Evolutionary conservation across 352 stramenopile genomes (phyloP), one percentile per base, ranked within the genome.

Genomic region (Aphanomyces stellatus): DNA sequence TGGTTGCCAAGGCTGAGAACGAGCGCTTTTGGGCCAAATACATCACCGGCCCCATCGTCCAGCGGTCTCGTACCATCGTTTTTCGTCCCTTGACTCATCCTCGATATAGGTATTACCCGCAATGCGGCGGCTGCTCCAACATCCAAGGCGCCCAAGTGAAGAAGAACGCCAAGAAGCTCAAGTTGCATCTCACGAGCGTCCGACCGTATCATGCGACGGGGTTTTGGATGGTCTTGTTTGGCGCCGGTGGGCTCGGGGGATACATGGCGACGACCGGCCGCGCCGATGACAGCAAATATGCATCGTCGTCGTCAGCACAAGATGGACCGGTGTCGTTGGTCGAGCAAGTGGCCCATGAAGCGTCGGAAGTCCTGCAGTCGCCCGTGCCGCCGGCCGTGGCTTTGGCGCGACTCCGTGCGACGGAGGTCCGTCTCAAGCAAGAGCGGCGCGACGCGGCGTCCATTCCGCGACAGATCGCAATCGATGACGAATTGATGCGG

Each of bases 91-190:
- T n/a, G n/a, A n/a, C n/a, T n/a, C n/a, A n/a, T n/a, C n/a, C n/a
- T n/a, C n/a, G n/a, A n/a, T 90, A 90, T 56, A 84, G 84, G 15
- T 95, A 91, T 70, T 95, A 93, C 53, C 86, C 86, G 37, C 86
- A 95, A 71, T 95, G 86, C 59, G 76, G 88, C 51, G 67, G 75
- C 41, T 95, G 86, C 74, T 95, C 86, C 28, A 95, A 92, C 42
- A 71, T 62, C 31, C 65, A 71, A 53, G 65, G 65, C n/a, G 57
- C 65, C n/a, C 41, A 69, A 25, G 65, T 71, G 1, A 71, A 69
- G 64, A 65, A 81, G 79, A 72, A 76, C 70, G 56, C 60, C 5
- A 28, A 67, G 28, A 88, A 77, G 35, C 71, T 92, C 33, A 83
- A 86, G 56, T 74, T 83, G 46, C 86, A 95, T 53, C 53, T 93